Evolutionary conservation across 352 stramenopile genomes (phyloP).

Genomic region (Globisporangium splendens): DNA sequence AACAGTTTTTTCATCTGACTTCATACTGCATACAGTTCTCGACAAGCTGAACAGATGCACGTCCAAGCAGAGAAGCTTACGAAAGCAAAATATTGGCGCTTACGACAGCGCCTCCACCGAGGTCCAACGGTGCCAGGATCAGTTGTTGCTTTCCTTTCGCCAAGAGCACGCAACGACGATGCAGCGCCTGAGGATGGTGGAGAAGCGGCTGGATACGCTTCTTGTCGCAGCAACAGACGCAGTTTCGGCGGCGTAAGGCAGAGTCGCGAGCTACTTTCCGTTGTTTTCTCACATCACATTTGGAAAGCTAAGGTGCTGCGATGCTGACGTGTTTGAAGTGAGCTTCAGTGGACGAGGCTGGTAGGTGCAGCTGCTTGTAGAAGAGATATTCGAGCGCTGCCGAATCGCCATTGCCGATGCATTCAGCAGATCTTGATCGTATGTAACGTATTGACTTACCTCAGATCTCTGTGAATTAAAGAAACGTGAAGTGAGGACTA

Average conservation of each 20-base stretch:
- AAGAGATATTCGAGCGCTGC: slow-evolving; percentile 24
- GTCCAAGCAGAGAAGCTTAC: slow-evolving; percentile 42
- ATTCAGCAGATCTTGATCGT: slow-evolving; percentile 55
- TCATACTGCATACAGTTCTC: slow-evolving; percentile 10
- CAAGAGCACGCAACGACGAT: slow-evolving; percentile 42
- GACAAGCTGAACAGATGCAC: slow-evolving; percentile 31
- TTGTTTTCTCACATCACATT: slow-evolving; percentile 22
- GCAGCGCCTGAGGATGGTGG: slow-evolving; percentile 30
- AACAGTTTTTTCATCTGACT: neutral
- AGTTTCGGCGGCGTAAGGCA: slow-evolving; percentile 10
- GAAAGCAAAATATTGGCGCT: slow-evolving; percentile 37
- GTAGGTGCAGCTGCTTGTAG: slow-evolving; percentile 8
- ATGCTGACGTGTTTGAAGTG: slow-evolving; percentile 9
- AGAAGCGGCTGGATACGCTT: slow-evolving; percentile 39
- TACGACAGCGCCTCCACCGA: slow-evolving; percentile 40
- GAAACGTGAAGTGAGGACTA: slow-evolving; percentile 1
- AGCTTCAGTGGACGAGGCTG: slow-evolving; percentile 8
- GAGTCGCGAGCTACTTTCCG: neutral
- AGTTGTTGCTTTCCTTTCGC: slow-evolving; percentile 37
- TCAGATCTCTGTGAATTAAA: slow-evolving; percentile 25
- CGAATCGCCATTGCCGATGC: slow-evolving; percentile 52
- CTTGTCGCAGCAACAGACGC: slow-evolving; percentile 10
- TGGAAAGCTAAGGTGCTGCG: slow-evolving; percentile 36
- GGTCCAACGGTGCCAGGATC: slow-evolving; percentile 41
- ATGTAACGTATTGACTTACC: slow-evolving; percentile 26